phyloP scores from a whole-genome alignment of 2,329 filamentous ascomycete genomes.

The Coccinonectria pachysandricola region DNA sequence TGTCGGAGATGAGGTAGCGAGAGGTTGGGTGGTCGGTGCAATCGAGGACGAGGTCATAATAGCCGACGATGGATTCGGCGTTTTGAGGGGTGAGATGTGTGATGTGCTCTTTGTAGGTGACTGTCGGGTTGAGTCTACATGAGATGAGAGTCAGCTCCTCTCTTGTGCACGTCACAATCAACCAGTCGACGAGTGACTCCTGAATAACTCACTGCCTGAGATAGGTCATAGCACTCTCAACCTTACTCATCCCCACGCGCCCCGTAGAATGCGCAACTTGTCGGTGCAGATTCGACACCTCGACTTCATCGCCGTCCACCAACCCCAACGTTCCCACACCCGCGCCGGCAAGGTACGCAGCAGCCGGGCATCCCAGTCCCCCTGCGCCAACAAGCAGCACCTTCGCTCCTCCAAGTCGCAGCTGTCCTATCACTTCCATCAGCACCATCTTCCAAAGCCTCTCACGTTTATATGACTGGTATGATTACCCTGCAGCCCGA shows the following conservation, averaged over 20 bases:
- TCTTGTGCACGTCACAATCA: too few relatives aligned
- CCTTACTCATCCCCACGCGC: slow-evolving; percentile 66
- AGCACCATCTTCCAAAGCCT: neutral
- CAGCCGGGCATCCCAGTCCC: slow-evolving; percentile 83
- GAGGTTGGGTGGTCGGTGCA: slow-evolving; percentile 91
- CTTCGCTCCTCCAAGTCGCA: slow-evolving; percentile 56
- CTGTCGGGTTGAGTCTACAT: slow-evolving; percentile 61
- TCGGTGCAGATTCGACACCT: slow-evolving; percentile 82
- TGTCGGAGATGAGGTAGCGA: slow-evolving; percentile 86
- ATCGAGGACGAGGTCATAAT: slow-evolving; percentile 80
- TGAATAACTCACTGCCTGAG: slow-evolving; percentile 39
- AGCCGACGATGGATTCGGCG: slow-evolving; percentile 52
- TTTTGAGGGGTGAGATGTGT: slow-evolving; percentile 59
- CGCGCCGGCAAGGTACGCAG: slow-evolving; percentile 83
- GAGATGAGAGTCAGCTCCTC: too few relatives aligned
- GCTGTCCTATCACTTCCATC: slow-evolving; percentile 50
- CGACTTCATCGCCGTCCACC: slow-evolving; percentile 80
- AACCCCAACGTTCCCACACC: slow-evolving; percentile 77
- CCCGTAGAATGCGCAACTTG: slow-evolving; percentile 72
- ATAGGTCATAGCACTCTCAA: slow-evolving; percentile 60
- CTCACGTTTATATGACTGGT: neutral
- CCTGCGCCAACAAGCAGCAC: slow-evolving; percentile 81
- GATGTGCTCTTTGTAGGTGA: slow-evolving; percentile 52
- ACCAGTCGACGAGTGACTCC: too few relatives aligned
- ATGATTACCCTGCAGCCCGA: slow-evolving; percentile 60